Conservation (phyloP, 257 asterid species). For the Cruciata laevipes region DNA sequence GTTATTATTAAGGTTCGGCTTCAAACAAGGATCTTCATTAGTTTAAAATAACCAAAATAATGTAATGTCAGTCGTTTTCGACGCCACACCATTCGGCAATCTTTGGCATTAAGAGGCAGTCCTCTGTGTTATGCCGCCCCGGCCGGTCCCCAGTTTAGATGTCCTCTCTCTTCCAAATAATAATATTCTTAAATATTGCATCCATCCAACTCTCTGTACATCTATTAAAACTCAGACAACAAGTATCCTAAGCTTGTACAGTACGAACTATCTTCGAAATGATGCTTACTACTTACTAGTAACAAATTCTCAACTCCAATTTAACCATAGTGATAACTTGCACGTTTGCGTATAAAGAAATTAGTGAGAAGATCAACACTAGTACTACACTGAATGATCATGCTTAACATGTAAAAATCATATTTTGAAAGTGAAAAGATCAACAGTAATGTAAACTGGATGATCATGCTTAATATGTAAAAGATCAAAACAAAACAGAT, state of each 20-base stretch:
- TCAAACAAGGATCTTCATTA: constrained; percentile 19
- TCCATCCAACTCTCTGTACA: not conserved
- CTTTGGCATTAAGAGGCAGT: constrained; percentile 13
- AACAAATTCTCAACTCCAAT: no score
- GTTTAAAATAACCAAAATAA: constrained; percentile 4
- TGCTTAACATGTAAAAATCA: no score
- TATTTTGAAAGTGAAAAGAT: no score
- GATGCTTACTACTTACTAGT: no score
- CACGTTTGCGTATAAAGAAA: no score
- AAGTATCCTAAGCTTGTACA: constrained; percentile 20
- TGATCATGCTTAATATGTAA: no score
- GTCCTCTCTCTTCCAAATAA: not conserved
- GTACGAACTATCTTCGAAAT: no score
- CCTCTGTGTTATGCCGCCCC: constrained; percentile 3
- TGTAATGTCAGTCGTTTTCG: constrained; percentile 15
- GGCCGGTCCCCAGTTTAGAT: constrained; percentile 2
- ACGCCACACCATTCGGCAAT: not conserved
- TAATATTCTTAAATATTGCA: not conserved
- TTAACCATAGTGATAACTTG: no score
- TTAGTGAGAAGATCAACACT: no score
- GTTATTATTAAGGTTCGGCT: constrained; percentile 7
- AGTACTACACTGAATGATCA: no score
- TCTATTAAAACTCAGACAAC: constrained; percentile 11
- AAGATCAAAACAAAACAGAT: no score
- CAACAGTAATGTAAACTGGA: no score